phyloP scores from a whole-genome alignment of 2,329 filamentous ascomycete species.

The Trichoderma polysporum region DNA sequence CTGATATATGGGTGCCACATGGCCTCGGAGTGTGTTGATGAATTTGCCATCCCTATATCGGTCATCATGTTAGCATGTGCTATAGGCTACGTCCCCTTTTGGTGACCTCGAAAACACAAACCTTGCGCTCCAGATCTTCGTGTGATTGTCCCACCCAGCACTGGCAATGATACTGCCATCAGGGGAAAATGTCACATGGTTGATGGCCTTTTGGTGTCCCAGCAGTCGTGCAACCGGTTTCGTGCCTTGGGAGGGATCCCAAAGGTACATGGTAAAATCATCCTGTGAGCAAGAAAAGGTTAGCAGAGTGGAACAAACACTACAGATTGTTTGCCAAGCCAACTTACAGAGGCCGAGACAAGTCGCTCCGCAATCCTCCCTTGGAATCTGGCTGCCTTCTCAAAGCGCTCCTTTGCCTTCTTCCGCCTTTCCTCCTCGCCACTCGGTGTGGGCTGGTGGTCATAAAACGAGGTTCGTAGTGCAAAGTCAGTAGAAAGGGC shows the following conservation, averaged over 20 bases:
- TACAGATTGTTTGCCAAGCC: background rate
- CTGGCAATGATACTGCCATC: slow-evolving; percentile 87
- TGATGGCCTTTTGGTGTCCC: slow-evolving; percentile 97
- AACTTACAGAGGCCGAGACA: slow-evolving; percentile 68
- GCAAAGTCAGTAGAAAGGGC: slow-evolving; percentile 92
- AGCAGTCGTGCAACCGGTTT: slow-evolving; percentile 86
- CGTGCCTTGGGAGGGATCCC: slow-evolving; percentile 74
- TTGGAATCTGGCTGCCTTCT: slow-evolving; percentile 76
- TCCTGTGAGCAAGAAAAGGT: slow-evolving; percentile 45
- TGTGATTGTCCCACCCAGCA: slow-evolving; percentile 89
- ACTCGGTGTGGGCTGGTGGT: slow-evolving; percentile 70
- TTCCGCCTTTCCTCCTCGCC: slow-evolving; percentile 68
- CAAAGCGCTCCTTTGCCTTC: slow-evolving; percentile 79
- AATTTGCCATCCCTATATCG: slow-evolving; percentile 65
- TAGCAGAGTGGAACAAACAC: background rate
- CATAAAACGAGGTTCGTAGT: slow-evolving; percentile 80
- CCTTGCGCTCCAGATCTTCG: slow-evolving; percentile 84
- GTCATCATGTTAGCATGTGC: slow-evolving; percentile 22
- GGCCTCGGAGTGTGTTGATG: slow-evolving; percentile 81
- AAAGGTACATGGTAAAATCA: slow-evolving; percentile 95
- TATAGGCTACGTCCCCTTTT: background rate
- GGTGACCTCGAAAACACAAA: slow-evolving; percentile 40
- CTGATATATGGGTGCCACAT: slow-evolving; percentile 88
- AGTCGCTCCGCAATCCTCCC: slow-evolving; percentile 79
- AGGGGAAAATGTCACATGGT: slow-evolving; percentile 91